These are phyloP conservation scores for Barbatosphaeria neglecta DNA, from an alignment of 495 filamentous ascomycete species.

Conservation along the genomic window DNA sequence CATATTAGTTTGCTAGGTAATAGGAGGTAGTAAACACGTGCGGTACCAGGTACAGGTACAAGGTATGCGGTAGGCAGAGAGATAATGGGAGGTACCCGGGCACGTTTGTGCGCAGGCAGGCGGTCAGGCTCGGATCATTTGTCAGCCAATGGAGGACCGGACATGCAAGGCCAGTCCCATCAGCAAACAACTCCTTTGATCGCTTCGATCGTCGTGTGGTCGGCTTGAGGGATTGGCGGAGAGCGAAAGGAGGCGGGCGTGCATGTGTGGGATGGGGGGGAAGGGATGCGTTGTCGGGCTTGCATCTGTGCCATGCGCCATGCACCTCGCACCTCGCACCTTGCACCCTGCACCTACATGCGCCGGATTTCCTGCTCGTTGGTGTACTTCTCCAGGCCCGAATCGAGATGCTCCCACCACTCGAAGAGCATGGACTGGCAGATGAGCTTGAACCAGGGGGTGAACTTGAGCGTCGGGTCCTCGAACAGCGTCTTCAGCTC, in stretches of 20 bases:
- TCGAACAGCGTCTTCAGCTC: constrained; percentile 79
- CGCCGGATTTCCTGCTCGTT: constrained; percentile 78
- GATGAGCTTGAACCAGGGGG: constrained; percentile 99
- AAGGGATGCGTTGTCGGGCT: background rate
- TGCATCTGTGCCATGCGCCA: background rate
- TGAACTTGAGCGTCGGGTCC: constrained; percentile 71
- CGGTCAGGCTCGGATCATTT: too few relatives aligned
- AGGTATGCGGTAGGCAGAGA: too few relatives aligned
- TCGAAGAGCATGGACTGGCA: constrained; percentile 96
- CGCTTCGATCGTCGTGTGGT: too few relatives aligned
- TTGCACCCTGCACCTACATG: constrained; percentile 38
- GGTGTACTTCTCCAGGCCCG: constrained; percentile 70
- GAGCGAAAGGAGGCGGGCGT: too few relatives aligned
- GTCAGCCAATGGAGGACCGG: background rate
- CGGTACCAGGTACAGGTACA: too few relatives aligned
- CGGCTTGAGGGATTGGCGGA: too few relatives aligned
- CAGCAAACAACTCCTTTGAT: too few relatives aligned
- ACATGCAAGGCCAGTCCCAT: background rate
- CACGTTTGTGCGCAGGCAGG: too few relatives aligned
- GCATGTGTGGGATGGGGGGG: too few relatives aligned
- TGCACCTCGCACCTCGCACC: background rate
- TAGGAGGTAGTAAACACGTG: too few relatives aligned
- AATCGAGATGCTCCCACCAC: constrained; percentile 88
- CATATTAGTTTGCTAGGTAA: too few relatives aligned
- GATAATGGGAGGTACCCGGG: too few relatives aligned